phyloP scores from a whole-genome alignment of 2,329 filamentous ascomycete genomes.

The Bimuria novae-zelandiae region DNA sequence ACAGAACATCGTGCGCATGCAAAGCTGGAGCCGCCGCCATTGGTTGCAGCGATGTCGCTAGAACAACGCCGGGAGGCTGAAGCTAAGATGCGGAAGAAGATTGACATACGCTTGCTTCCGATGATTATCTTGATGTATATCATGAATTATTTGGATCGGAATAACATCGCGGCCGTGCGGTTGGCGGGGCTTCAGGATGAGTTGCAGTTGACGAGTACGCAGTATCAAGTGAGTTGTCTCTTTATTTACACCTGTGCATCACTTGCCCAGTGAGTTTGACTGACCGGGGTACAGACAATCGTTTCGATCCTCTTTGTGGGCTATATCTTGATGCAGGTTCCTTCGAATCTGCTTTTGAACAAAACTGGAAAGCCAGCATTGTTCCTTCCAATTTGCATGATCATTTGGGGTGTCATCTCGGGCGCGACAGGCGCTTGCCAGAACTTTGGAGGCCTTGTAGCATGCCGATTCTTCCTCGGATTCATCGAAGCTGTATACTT shows the following conservation, averaged over 20 bases:
- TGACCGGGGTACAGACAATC: constrained; percentile 31
- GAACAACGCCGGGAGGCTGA: constrained; percentile 61
- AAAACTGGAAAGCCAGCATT: constrained; percentile 46
- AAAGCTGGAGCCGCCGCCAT: constrained; percentile 38
- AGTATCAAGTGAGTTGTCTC: constrained; percentile 64
- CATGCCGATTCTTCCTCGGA: constrained; percentile 58
- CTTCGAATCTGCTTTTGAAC: constrained; percentile 54
- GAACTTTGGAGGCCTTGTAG: constrained; percentile 53
- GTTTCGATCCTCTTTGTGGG: constrained; percentile 64
- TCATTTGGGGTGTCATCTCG: constrained; percentile 50
- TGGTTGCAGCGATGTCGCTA: constrained; percentile 51
- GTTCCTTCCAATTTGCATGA: constrained; percentile 49
- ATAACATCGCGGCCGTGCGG: constrained; percentile 70
- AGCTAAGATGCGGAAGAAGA: constrained; percentile 67
- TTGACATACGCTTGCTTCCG: constrained; percentile 70
- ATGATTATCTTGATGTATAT: constrained; percentile 77
- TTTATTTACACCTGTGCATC: too few species aligned
- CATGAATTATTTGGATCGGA: constrained; percentile 72
- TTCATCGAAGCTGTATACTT: constrained; percentile 59
- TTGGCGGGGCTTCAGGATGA: constrained; percentile 66
- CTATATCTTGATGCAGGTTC: constrained; percentile 56
- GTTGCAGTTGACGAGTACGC: constrained; percentile 57
- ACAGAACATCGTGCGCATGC: constrained; percentile 20
- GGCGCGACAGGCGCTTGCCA: constrained; percentile 47
- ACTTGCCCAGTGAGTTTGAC: too few species aligned